These are phyloP conservation scores for Phytophthora cactorum DNA, from an alignment of 352 stramenopile genomes.

Conservation along the genomic window DNA sequence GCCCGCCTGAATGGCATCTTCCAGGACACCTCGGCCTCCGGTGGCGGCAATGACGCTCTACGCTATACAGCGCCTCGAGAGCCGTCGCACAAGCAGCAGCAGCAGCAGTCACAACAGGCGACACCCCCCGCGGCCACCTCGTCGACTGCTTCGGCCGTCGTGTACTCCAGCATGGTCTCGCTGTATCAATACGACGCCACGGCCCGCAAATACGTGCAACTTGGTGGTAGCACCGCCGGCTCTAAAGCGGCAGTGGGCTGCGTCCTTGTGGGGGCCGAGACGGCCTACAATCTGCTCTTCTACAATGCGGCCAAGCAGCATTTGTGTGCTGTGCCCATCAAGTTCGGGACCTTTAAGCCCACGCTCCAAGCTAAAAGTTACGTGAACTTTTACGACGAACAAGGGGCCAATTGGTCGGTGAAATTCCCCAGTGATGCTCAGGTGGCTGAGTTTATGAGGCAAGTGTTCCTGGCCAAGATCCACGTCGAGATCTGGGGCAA, in stretches of 20 bases:
- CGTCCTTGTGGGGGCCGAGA: conserved; percentile 71
- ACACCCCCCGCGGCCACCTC: conserved; percentile 29
- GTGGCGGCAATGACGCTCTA: conserved; percentile 65
- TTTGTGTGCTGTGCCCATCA: conserved; percentile 62
- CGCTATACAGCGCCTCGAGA: conserved; percentile 74
- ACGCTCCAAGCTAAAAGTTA: conserved; percentile 81
- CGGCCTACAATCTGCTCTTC: conserved; percentile 75
- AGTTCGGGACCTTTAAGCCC: conserved; percentile 59
- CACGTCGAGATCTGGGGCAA: conserved; percentile 80
- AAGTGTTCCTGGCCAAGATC: conserved; percentile 80
- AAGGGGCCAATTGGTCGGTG: conserved; percentile 74
- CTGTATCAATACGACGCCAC: conserved; percentile 77
- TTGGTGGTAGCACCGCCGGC: conserved; percentile 41
- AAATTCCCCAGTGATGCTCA: conserved; percentile 72
- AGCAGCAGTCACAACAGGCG: conserved; percentile 11
- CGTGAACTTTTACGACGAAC: conserved; percentile 87
- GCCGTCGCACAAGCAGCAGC: conserved; percentile 44
- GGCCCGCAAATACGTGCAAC: conserved; percentile 66
- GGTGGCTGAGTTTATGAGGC: conserved; percentile 68
- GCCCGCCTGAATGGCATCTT: conserved; percentile 68
- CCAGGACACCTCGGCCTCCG: conserved; percentile 36
- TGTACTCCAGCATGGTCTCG: conserved; percentile 72
- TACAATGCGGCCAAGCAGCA: conserved; percentile 79
- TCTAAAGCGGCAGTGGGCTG: conserved; percentile 59
- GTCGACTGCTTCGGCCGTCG: conserved; percentile 44